Conservation (phyloP, 768 basidiomycete genomes). For the Hygrophorus pudorinus region DNA sequence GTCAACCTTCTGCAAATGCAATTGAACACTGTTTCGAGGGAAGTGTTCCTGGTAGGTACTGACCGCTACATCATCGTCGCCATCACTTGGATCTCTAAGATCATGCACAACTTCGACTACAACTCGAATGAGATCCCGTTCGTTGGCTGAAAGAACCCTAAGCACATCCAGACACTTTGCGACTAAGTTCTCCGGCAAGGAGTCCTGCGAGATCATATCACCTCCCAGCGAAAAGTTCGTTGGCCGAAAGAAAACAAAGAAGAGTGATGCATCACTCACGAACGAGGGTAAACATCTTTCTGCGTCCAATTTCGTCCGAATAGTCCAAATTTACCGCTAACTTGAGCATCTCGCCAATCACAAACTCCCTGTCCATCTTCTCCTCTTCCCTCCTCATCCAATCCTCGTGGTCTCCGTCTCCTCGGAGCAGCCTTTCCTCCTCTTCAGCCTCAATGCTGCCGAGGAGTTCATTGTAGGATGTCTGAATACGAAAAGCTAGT, state of each 20-base stretch:
- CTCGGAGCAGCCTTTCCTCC: constrained; percentile 20
- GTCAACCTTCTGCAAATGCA: constrained; percentile 20
- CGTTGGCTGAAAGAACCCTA: constrained; percentile 69
- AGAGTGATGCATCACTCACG: constrained; percentile 39
- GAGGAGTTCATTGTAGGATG: constrained; percentile 58
- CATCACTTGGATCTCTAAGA: constrained; percentile 38
- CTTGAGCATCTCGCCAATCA: constrained; percentile 72
- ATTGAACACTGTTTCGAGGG: constrained; percentile 3
- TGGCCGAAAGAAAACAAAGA: not conserved
- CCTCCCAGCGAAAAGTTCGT: constrained; percentile 28
- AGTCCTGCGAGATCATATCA: constrained; percentile 81
- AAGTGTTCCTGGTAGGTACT: not conserved
- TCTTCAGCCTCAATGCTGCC: constrained; percentile 31
- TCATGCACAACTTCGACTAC: constrained; percentile 82
- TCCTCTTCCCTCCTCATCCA: constrained; percentile 46
- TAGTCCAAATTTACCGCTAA: constrained; percentile 84
- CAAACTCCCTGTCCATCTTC: constrained; percentile 53
- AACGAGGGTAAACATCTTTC: constrained; percentile 84
- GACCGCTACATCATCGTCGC: constrained; percentile 19
- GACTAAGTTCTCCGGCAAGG: constrained; percentile 71
- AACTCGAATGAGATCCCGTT: constrained; percentile 81
- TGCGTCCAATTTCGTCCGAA: constrained; percentile 86
- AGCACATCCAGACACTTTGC: constrained; percentile 80
- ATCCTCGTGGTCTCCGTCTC: constrained; percentile 32
- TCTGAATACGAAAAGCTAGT: constrained; percentile 78